These are phyloP conservation scores for Coprinellus aureogranulatus DNA, from an alignment of 768 basidiomycete genomes.

Conservation along the genomic window DNA sequence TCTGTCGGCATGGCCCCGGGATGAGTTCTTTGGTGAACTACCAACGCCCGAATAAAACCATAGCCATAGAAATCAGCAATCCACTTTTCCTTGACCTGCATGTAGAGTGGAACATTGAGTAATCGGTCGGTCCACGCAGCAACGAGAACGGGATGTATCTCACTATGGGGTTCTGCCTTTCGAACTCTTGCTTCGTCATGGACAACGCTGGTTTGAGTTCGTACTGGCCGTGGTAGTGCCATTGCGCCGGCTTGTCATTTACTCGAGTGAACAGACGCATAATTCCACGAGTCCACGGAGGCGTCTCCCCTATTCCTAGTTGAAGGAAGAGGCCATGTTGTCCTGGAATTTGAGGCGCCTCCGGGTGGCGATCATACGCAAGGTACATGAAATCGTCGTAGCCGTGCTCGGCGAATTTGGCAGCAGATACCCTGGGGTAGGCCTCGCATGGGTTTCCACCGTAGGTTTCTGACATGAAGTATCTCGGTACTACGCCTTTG, in stretches of 20 bases:
- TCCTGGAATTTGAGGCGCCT: slow-evolving; percentile 28
- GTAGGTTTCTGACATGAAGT: slow-evolving; percentile 20
- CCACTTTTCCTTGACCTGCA: slow-evolving; percentile 1
- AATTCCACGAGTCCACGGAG: slow-evolving; percentile 17
- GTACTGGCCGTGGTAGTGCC: slow-evolving; percentile 37
- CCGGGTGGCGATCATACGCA: slow-evolving; percentile 21
- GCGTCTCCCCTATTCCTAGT: slow-evolving; percentile 11
- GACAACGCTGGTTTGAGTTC: slow-evolving; percentile 36
- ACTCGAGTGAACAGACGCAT: slow-evolving; percentile 29
- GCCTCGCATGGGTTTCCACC: slow-evolving; percentile 22
- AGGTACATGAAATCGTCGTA: slow-evolving; percentile 30
- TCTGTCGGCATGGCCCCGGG: not conserved
- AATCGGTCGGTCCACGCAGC: slow-evolving; percentile 16
- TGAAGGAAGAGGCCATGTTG: slow-evolving; percentile 26
- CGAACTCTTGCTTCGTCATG: slow-evolving; percentile 26
- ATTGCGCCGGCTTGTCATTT: slow-evolving; percentile 23
- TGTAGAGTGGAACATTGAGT: not conserved
- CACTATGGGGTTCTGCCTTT: slow-evolving; percentile 17
- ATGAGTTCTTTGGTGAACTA: not conserved
- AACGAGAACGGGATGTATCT: slow-evolving; percentile 29
- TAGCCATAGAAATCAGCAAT: not conserved
- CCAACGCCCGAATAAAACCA: not conserved
- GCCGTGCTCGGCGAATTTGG: slow-evolving; percentile 19
- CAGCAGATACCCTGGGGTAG: slow-evolving; percentile 12
- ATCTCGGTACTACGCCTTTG: not conserved